phyloP scores from a whole-genome alignment of 2,329 filamentous ascomycete genomes.

The Diaporthe sp. region DNA sequence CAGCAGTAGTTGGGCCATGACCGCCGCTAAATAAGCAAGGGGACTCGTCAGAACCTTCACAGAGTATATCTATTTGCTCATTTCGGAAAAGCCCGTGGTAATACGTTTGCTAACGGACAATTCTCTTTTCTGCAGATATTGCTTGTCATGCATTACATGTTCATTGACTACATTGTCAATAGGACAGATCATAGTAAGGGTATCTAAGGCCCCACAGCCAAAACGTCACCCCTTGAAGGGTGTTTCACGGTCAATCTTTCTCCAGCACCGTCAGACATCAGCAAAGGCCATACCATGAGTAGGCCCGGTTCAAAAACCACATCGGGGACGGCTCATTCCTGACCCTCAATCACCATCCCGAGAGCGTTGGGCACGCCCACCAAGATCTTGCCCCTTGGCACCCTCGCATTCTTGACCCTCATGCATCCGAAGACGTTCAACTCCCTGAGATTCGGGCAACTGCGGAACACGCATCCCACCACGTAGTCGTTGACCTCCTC shows the following conservation, averaged over 20 bases:
- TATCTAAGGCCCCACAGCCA: background rate
- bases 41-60: background rate
- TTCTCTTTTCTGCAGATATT: background rate
- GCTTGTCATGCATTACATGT: background rate
- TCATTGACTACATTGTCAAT: background rate
- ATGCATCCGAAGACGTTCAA: conserved; percentile 75
- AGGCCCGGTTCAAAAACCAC: background rate
- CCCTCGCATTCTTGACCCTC: conserved; percentile 64
- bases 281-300: background rate
- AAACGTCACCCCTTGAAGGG: background rate
- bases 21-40: background rate
- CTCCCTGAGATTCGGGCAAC: conserved; percentile 69
- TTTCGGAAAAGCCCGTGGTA: too few species aligned
- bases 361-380: conserved; percentile 69
- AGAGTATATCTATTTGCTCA: background rate
- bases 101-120: background rate
- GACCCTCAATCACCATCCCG: conserved; percentile 69
- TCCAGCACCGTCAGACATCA: background rate
- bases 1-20: background rate
- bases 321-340: conserved; percentile 37
- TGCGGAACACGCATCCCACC: conserved; percentile 70
- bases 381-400: conserved; percentile 65
- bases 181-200: background rate
- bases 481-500: conserved; percentile 74
- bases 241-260: background rate